phyloP scores from a whole-genome alignment of 495 filamentous ascomycete species.

The Penicillium lagena region DNA sequence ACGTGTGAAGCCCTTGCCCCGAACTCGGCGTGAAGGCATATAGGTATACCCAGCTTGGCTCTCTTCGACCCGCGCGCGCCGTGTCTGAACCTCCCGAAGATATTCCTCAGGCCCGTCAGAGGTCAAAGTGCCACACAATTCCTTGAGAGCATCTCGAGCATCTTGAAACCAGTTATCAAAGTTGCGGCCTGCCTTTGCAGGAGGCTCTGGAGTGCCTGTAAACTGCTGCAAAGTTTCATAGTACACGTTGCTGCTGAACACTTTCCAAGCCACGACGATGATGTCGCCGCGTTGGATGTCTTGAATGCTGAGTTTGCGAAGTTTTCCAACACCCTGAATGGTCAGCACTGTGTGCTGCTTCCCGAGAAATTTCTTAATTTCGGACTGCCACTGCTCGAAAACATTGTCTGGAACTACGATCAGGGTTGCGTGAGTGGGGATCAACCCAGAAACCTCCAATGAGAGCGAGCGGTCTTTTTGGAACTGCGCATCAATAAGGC shows the following conservation, averaged over 20 bases:
- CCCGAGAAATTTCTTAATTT: slow-evolving; percentile 55
- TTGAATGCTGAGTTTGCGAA: slow-evolving; percentile 28
- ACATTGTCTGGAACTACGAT: slow-evolving; percentile 61
- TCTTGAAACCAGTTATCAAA: slow-evolving; percentile 50
- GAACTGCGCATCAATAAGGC: slow-evolving; percentile 49
- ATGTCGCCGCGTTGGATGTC: slow-evolving; percentile 46
- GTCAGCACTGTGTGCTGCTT: slow-evolving; percentile 31
- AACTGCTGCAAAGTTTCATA: slow-evolving; percentile 43
- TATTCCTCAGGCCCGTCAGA: slow-evolving; percentile 17
- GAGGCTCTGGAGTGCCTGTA: slow-evolving; percentile 40
- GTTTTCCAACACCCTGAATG: slow-evolving; percentile 21
- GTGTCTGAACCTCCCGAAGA: slow-evolving; percentile 18
- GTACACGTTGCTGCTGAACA: slow-evolving; percentile 44
- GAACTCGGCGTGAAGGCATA: slow-evolving; percentile 26
- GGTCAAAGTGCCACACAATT: slow-evolving; percentile 32
- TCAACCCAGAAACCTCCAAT: slow-evolving; percentile 18
- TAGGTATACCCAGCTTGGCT: slow-evolving; percentile 15
- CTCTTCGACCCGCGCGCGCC: slow-evolving; percentile 13
- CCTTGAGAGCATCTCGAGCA: slow-evolving; percentile 31
- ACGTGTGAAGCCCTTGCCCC: slow-evolving; percentile 12
- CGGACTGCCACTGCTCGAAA: slow-evolving; percentile 58
- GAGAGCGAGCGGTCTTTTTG: slow-evolving; percentile 5
- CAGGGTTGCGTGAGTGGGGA: slow-evolving; percentile 58
- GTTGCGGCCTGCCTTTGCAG: slow-evolving; percentile 32
- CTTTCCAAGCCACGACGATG: slow-evolving; percentile 45